These are phyloP conservation scores for Telfairia occidentalis DNA, from an alignment of 331 rosid genomes.

Conservation along the genomic window DNA sequence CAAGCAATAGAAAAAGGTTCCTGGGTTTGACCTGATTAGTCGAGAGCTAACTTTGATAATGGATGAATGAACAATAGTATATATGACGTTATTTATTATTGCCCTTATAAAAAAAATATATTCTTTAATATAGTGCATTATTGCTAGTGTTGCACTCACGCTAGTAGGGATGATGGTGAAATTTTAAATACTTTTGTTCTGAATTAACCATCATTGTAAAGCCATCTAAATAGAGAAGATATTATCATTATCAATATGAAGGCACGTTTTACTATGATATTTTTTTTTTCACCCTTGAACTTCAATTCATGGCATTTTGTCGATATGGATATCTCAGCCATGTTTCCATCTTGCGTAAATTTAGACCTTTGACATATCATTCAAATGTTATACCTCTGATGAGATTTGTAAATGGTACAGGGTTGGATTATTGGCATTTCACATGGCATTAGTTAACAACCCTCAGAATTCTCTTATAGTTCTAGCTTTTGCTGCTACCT, in stretches of 20 bases:
- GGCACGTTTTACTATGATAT: background rate
- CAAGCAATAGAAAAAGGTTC: background rate
- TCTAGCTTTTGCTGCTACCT: slow-evolving; percentile 58
- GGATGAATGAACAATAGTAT: background rate
- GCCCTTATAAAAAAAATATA: background rate
- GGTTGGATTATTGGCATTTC: slow-evolving; percentile 76
- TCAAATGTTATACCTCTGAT: background rate
- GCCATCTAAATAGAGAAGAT: background rate
- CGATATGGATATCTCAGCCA: background rate
- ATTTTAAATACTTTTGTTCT: background rate
- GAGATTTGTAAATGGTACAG: slow-evolving; percentile 28
- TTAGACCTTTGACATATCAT: background rate
- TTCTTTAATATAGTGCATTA: background rate
- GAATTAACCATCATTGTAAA: background rate
- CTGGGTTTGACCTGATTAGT: background rate
- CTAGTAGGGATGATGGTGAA: background rate
- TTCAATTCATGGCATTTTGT: background rate
- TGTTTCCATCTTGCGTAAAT: background rate
- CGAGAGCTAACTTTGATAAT: background rate
- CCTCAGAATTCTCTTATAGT: slow-evolving; percentile 66
- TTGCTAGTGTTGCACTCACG: background rate
- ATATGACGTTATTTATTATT: background rate
- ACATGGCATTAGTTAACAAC: slow-evolving; percentile 51
- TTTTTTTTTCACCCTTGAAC: background rate
- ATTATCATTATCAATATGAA: background rate